These are phyloP conservation scores for Aspergillaceae sp. DNA, from an alignment of 2,329 filamentous ascomycete genomes.

Conservation along the genomic window DNA sequence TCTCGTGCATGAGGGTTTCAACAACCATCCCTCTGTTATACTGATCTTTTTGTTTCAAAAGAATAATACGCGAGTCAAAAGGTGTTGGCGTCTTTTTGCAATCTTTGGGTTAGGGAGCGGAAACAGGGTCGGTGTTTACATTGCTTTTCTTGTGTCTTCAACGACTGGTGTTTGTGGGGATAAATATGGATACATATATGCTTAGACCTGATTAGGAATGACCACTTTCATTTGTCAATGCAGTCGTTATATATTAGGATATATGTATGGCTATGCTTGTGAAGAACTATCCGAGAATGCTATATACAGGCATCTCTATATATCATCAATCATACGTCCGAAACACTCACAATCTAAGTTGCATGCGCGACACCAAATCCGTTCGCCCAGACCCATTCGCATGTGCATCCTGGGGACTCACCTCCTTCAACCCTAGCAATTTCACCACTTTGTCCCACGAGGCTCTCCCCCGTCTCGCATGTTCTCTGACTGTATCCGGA, in stretches of 20 bases:
- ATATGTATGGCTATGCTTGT: no score
- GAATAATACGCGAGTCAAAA: background rate
- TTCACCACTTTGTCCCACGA: slow-evolving; percentile 45
- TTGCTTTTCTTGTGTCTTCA: background rate
- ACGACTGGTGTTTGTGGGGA: slow-evolving; percentile 1
- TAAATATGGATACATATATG: no score
- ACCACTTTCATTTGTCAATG: no score
- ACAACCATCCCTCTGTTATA: background rate
- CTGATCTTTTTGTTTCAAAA: background rate
- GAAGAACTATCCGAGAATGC: no score
- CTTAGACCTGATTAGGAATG: no score
- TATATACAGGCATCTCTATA: no score
- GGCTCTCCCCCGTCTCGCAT: slow-evolving; percentile 44
- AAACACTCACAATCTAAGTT: slow-evolving; percentile 11
- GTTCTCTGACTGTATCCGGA: slow-evolving; percentile 45
- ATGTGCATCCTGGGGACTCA: background rate
- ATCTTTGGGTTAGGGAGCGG: background rate
- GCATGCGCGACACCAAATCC: background rate
- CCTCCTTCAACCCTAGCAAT: slow-evolving; percentile 6
- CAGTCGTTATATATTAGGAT: no score
- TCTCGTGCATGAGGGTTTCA: slow-evolving; percentile 2
- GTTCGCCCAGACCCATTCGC: no score
- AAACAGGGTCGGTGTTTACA: background rate
- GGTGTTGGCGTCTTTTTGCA: background rate
- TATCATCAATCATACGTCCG: no score